Evolutionary conservation across 495 filamentous ascomycete genomes (phyloP), one percentile per base, ranked within the genome.

Genomic region (Daldinia decipiens): DNA sequence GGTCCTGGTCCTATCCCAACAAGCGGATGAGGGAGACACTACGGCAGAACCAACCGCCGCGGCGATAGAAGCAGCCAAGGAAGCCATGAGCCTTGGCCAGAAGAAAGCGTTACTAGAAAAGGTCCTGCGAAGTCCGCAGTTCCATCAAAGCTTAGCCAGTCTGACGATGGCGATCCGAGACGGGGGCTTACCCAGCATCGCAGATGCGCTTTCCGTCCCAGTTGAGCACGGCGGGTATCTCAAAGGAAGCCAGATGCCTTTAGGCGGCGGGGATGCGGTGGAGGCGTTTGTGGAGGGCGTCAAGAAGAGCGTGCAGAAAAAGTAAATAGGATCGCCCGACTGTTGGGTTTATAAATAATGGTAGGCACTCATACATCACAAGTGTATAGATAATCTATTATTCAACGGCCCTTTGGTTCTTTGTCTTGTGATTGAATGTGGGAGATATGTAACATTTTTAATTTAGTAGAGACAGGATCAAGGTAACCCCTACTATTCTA

Each of bases 251-350:
- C 88, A 87, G 59, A 87, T 97, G 79, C 93, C 94, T 5, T 78
- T 97, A n/a, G 93, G 93, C 61, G 95, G 94, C 59, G 92, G 91
- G 32, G 91, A 95, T 74, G 93, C 93, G 26, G 89, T 99, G 3
- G 91, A 96, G 79, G 91, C 91, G 8, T 99, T 98, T 80, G 83
- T 99, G 34, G 86, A 93, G 62, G 96, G 95, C 11, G 87, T 98
- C 31, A 93, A 91, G 84, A 88, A 87, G 81, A 88, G 88, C 34
- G 89, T 95, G 6, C 83, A 92, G 77, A 81, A 87, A 29, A 71
- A 75, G 75, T 75, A 83, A 62, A 78, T 66, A 59, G 66, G 9
- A n/a, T 32, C n/a, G 1, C 5, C 13, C 2, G 26, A 12, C 50
- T 27, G 50, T 5, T 13, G 62, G 19, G 11, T 5, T 52, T 39